phyloP scores from a whole-genome alignment of 2,329 filamentous ascomycete species.

The Monosporascus sp. region DNA sequence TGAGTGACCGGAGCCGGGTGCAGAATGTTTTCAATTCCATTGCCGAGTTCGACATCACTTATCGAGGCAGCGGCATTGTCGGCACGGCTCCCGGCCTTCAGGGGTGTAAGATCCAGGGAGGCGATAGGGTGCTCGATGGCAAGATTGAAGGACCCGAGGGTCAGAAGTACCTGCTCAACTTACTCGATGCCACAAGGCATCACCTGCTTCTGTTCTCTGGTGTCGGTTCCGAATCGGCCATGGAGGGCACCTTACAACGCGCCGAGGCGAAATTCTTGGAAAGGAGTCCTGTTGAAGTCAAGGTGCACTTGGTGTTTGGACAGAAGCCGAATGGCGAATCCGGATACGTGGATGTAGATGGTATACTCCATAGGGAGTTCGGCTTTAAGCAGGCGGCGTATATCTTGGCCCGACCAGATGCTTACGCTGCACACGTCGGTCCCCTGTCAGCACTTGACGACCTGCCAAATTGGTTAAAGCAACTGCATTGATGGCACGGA shows the following conservation, averaged over 20 bases:
- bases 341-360: constrained; percentile 17
- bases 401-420: constrained; percentile 22
- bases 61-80: constrained; percentile 29
- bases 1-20: constrained; percentile 14
- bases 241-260: constrained; percentile 10
- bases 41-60: constrained; percentile 36
- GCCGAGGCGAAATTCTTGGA: constrained; percentile 12
- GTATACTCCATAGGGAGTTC: constrained; percentile 15
- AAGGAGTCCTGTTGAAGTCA: constrained; percentile 4
- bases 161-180: constrained; percentile 17
- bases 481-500: too few species aligned
- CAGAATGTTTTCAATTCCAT: constrained; percentile 26
- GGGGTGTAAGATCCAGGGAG: constrained; percentile 33
- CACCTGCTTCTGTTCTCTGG: constrained; percentile 23
- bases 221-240: constrained; percentile 6
- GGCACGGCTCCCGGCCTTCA: constrained; percentile 19
- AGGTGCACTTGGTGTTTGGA: constrained; percentile 15
- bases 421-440: constrained; percentile 23
- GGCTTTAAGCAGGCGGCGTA: constrained; percentile 18
- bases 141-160: constrained; percentile 10
- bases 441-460: constrained; percentile 10
- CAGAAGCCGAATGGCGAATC: constrained; percentile 3
- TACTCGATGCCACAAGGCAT: constrained; percentile 14
- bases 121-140: constrained; percentile 39
- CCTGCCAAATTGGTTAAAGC: constrained; percentile 10